Percentiles rank a stretch among this genome's conserved stretches.
phyloP scores from a whole-genome alignment of 352 stramenopile genomes.

The Albugo candida region DNA sequence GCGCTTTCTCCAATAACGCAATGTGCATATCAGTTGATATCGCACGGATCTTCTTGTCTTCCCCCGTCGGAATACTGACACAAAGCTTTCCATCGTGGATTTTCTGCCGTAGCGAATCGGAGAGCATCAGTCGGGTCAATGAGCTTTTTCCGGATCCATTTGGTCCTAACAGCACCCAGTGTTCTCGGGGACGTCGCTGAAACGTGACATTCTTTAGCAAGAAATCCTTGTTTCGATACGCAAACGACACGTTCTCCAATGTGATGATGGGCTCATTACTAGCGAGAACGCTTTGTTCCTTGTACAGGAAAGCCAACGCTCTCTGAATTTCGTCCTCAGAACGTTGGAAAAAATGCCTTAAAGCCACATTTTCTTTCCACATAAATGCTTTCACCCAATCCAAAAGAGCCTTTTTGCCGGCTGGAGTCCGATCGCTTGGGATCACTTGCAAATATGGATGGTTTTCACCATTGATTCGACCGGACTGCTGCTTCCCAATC shows the following conservation, averaged over 20 bases:
- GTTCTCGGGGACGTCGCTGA: conserved; percentile 21
- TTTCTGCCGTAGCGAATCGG: conserved; percentile 24
- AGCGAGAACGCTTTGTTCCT: too few species aligned
- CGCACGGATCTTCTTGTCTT: too few species aligned
- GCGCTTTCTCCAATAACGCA: conserved; percentile 12
- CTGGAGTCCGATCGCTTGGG: too few species aligned
- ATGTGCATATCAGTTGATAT: too few species aligned
- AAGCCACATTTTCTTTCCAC: too few species aligned
- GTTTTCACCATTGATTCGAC: too few species aligned
- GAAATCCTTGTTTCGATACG: conserved; percentile 24
- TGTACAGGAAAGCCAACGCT: too few species aligned
- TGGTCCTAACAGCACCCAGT: conserved; percentile 46
- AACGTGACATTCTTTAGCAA: conserved; percentile 36
- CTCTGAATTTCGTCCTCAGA: too few species aligned
- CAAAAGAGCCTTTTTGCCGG: too few species aligned
- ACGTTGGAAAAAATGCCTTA: too few species aligned
- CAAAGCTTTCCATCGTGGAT: conserved; percentile 20
- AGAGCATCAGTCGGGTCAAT: conserved; percentile 47
- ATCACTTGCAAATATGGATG: too few species aligned
- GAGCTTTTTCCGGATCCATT: conserved; percentile 68
- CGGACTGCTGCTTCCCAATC: conserved; percentile 10
- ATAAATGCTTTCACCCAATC: too few species aligned
- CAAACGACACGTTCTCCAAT: conserved; percentile 29
- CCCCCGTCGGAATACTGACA: conserved; percentile 5
- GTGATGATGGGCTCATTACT: conserved; percentile 12